phyloP scores from a whole-genome alignment of 2,329 filamentous ascomycete genomes.

The Colletotrichum salicis region DNA sequence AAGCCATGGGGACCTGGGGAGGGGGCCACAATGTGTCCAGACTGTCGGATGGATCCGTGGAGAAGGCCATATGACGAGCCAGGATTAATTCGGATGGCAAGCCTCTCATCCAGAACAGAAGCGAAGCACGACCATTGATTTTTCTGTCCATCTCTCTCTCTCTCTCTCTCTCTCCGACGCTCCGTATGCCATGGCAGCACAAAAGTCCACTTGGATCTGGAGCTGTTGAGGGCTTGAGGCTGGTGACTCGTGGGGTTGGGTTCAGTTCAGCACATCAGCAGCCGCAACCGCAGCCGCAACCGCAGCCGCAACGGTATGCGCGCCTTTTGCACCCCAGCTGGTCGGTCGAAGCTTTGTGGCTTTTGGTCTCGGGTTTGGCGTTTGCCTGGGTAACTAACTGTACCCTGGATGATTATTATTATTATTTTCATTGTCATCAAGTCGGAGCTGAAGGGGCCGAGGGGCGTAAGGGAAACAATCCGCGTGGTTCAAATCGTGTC shows the following conservation, averaged over 20 bases:
- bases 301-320: background rate
- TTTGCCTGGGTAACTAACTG: background rate
- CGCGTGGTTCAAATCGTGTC: constrained; percentile 2
- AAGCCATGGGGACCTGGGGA: background rate
- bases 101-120: background rate
- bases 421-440: background rate
- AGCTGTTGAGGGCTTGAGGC: background rate
- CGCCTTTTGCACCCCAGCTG: background rate
- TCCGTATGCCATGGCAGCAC: too few relatives aligned
- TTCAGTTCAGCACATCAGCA: background rate
- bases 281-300: background rate
- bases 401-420: background rate
- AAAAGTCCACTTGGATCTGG: background rate
- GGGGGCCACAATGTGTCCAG: background rate
- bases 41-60: constrained; percentile 2
- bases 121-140: background rate
- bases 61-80: constrained; percentile 8
- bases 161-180: too few relatives aligned
- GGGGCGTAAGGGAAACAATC: background rate
- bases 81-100: constrained; percentile 18
- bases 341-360: background rate
- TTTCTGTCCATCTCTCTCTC: background rate
- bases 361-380: background rate
- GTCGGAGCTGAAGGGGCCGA: background rate
- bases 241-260: background rate